Evolutionary conservation across 2,329 filamentous ascomycete species (phyloP).

Genomic region (Alternaria gaisen): DNA sequence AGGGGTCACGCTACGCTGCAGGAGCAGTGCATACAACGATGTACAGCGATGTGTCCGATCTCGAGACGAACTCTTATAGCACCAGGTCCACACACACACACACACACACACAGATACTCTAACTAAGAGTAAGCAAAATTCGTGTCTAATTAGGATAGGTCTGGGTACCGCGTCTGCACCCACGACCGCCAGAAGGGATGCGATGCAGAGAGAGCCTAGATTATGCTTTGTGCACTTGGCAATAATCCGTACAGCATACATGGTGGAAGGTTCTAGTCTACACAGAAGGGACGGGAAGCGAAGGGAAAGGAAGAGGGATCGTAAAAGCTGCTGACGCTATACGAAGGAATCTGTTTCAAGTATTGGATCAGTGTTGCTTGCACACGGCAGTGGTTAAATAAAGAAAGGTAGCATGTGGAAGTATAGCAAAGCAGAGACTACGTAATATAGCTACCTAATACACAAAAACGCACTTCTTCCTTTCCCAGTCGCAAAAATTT

Average conservation of each 20-base stretch:
- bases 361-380: neutral
- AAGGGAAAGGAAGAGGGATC: neutral
- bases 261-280: neutral
- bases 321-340: neutral
- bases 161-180: neutral
- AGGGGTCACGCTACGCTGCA: neutral
- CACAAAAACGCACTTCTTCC: neutral
- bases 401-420: neutral
- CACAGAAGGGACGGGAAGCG: neutral
- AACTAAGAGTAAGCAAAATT: neutral
- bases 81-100: too few relatives aligned
- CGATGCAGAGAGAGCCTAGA: neutral
- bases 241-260: neutral
- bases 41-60: conserved; percentile 8
- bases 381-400: too few relatives aligned
- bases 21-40: neutral
- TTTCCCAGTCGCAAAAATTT: neutral
- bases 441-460: neutral
- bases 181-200: neutral
- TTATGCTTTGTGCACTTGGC: neutral
- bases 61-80: neutral
- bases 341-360: neutral
- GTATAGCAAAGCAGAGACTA: neutral
- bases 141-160: neutral
- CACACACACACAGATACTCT: neutral